Base-by-base conservation (phyloP, 306 rosid species). In the Vicia sativa region DNA sequence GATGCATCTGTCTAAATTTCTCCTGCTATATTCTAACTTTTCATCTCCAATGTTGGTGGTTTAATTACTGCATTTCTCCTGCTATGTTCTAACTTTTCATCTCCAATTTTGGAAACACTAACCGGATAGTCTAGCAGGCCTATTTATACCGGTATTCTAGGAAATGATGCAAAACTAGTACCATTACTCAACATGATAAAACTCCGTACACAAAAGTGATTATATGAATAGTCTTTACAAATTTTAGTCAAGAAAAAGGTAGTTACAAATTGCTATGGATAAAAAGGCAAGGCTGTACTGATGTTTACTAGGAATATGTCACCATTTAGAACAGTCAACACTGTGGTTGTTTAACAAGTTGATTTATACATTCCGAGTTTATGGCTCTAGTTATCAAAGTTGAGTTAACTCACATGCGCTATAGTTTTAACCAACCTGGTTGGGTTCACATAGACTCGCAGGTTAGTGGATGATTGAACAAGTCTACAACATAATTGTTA, bases 81-180 rank as follows among this genome's bases (percentile, higher is more conserved):
- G 72, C 62, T 37, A 23, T 21, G 23, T 25, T 63, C 28, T 34
- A 55, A 43, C 49, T 44, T 31, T 31, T 31, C 7, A 31, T 31
- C 7, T 6, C 9, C 37, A 31, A 31, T 23, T 56, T 56, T 74
- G 50, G 21, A 74, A 74, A 57, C 18, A 29, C 41, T 42, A 19
- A 65, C 71, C 11, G 14, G 23, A 25, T 45, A 65, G 21, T 56
- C 67, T 57, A 44, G 14, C 35, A 31, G 13, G 6, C 54, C 44
- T 45, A 21, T 21, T 18, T 15, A 57, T 58, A 46, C 68, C 19
- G 44, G 7, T 58, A 46, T 41, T 59, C 5, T 56, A 29, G 48
- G 19, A 65, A 31, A 23, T 55, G 60, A 43, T 9, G 65, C 38
- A 44, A n/a, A 18, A 44, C 39, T 74, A 65, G 38, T 70, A 58